Evolutionary conservation across 2,329 filamentous ascomycete species (phyloP), one percentile per base, ranked within the genome.

Genomic region (Orbilia brochopaga): DNA sequence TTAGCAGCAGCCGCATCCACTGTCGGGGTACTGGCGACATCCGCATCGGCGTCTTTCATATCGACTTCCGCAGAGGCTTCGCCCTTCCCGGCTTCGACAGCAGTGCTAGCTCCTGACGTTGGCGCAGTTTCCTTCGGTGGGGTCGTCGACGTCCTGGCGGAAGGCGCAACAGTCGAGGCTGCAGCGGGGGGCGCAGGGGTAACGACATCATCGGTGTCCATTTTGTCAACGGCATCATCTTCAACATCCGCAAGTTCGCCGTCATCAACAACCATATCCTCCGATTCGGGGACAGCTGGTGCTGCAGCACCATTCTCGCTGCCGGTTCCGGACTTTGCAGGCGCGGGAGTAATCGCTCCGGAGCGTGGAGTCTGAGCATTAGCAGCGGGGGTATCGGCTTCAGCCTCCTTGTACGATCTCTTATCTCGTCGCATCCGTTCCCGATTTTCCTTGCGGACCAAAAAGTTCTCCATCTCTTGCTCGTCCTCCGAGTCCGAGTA

Each of bases 401-500:
- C 73, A 11, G 55, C 57, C 11, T 74, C 74, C 59, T 75, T 74
- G 46, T 64, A 74, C 10, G 55, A 66, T 2, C 60, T n/a, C 30
- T 72, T 70, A 21, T 76, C 75, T 17, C 75, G 67, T 27, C 72
- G 53, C n/a, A 73, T 51, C 54, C 74, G 75, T 24, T 63, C 69
- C 15, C 73, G 48, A 37, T 62, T 58, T 8, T 67, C 54, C 44
- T 67, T 70, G 8, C 64, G 57, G n/a, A 73, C 44, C 4, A 77
- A 44, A 11, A 59, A 61, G 32, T 70, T 69, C 23, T 74, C 73
- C 67, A 76, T 75, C 74, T 89, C 87, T 15, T 42, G 37, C n/a
- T 69, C 65, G 57, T 88, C 86, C 67, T 88, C 86, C 42, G 85
- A 87, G 50, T 88, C 87, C 30, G 69, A 73, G 11, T 88, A 79